These are phyloP conservation scores for Pseudodiploospora longispora DNA, from an alignment of 2,329 filamentous ascomycete species.

Conservation along the genomic window DNA sequence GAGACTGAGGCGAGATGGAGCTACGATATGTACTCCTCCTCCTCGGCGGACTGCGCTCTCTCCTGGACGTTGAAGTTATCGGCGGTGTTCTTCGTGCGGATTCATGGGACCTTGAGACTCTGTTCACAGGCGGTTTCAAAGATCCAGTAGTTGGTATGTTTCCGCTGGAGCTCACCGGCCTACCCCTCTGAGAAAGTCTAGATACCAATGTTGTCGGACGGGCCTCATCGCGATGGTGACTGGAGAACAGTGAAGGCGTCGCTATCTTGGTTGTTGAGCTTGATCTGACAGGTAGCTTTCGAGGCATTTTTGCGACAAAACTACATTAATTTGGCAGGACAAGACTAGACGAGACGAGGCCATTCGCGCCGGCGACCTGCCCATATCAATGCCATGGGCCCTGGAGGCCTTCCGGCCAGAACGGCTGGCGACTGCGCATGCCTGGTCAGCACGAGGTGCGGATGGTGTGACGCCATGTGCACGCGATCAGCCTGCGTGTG, in stretches of 20 bases:
- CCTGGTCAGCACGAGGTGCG: constrained; percentile 8
- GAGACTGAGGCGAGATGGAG: constrained; percentile 7
- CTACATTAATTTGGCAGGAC: background rate
- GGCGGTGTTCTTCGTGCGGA: constrained; percentile 1
- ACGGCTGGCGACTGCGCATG: background rate
- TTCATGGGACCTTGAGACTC: constrained; percentile 6
- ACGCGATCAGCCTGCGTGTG: constrained; percentile 7
- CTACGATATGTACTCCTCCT: constrained; percentile 4
- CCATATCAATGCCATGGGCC: background rate
- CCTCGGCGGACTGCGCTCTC: constrained; percentile 4
- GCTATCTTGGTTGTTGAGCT: constrained; percentile 3
- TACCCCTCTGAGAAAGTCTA: constrained; percentile 3
- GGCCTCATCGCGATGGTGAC: constrained; percentile 2
- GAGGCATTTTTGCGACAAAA: constrained; percentile 2
- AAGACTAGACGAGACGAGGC: background rate
- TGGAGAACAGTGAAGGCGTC: constrained; percentile 5
- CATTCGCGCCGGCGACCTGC: background rate
- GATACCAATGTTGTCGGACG: background rate
- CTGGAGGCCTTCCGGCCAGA: background rate
- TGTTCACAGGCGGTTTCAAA: background rate
- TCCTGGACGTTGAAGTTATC: background rate
- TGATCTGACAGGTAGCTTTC: constrained; percentile 9
- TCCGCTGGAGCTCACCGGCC: constrained; percentile 1
- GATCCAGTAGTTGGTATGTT: constrained; percentile 1
- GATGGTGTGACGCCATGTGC: constrained; percentile 9